These are phyloP conservation scores for Phyllosticta citrichinensis DNA, from an alignment of 2,329 filamentous ascomycete species.

Conservation along the genomic window DNA sequence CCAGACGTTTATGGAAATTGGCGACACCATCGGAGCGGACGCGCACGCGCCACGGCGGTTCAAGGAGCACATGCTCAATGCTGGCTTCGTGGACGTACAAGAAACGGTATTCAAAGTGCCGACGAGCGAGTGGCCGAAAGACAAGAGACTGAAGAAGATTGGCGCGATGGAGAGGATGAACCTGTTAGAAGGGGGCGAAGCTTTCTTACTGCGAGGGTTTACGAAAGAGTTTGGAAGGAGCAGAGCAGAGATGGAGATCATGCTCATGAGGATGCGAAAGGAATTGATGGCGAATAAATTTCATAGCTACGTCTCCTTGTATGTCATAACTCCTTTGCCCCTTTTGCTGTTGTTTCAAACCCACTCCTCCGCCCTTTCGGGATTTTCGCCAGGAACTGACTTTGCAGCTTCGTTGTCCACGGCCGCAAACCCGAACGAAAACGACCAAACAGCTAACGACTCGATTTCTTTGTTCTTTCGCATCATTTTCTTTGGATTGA, in stretches of 20 bases:
- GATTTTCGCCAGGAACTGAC: neutral
- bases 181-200: constrained; percentile 3
- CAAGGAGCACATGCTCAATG: neutral
- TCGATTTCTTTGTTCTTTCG: neutral
- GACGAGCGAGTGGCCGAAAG: constrained; percentile 5
- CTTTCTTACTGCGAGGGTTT: constrained; percentile 4
- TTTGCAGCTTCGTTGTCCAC: neutral
- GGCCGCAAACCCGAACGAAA: neutral
- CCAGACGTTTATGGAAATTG: constrained; percentile 3
- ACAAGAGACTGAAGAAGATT: constrained; percentile 1
- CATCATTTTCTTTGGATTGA: neutral
- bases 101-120: constrained; percentile 7
- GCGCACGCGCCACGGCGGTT: constrained; percentile 1
- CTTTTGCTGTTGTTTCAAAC: neutral
- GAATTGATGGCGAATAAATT: constrained; percentile 7
- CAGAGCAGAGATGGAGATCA: constrained; percentile 4
- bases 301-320: constrained; percentile 6
- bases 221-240: constrained; percentile 5
- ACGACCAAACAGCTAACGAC: neutral
- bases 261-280: constrained; percentile 6
- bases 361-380: neutral
- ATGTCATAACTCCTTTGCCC: neutral
- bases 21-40: constrained; percentile 1
- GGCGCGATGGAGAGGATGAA: constrained; percentile 5
- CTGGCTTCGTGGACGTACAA: constrained; percentile 2